Evolutionary conservation across 768 basidiomycete species (phyloP).

Genomic region (Tulasnella sp.): DNA sequence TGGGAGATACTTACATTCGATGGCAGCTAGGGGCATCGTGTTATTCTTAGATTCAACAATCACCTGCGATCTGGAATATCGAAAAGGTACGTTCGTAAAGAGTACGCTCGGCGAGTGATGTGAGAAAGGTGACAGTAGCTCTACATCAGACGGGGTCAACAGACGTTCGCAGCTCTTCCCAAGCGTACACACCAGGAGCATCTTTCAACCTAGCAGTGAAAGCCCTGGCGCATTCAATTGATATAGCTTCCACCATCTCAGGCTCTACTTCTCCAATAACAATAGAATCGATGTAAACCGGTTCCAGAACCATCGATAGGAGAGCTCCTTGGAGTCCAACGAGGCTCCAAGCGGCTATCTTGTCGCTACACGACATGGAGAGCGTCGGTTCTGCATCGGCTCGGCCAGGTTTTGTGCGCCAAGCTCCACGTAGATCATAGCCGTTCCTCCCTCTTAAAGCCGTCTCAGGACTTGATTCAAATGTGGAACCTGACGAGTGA

Average conservation of each 20-base stretch:
- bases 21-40: constrained; percentile 40
- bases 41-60: constrained; percentile 13
- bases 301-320: constrained; percentile 37
- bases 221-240: constrained; percentile 57
- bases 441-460: constrained; percentile 70
- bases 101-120: constrained; percentile 41
- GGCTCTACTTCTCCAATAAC: constrained; percentile 62
- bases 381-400: constrained; percentile 75
- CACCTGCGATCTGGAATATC: constrained; percentile 40
- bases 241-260: constrained; percentile 33
- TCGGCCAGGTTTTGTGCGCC: constrained; percentile 91
- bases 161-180: not conserved
- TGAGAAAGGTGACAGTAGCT: constrained; percentile 32
- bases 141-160: constrained; percentile 14
- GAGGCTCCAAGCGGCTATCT: constrained; percentile 78
- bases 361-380: constrained; percentile 92
- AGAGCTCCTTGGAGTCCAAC: constrained; percentile 82
- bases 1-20: constrained; percentile 47
- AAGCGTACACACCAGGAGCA: not conserved
- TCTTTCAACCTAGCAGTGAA: constrained; percentile 44
- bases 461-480: constrained; percentile 27
- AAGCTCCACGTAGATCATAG: constrained; percentile 59
- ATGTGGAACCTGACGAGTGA: constrained; percentile 18
- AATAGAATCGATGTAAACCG: constrained; percentile 55
- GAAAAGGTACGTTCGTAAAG: constrained; percentile 53